phyloP scores from a whole-genome alignment of 768 basidiomycete species.

The Leccinum fibrillosum region DNA sequence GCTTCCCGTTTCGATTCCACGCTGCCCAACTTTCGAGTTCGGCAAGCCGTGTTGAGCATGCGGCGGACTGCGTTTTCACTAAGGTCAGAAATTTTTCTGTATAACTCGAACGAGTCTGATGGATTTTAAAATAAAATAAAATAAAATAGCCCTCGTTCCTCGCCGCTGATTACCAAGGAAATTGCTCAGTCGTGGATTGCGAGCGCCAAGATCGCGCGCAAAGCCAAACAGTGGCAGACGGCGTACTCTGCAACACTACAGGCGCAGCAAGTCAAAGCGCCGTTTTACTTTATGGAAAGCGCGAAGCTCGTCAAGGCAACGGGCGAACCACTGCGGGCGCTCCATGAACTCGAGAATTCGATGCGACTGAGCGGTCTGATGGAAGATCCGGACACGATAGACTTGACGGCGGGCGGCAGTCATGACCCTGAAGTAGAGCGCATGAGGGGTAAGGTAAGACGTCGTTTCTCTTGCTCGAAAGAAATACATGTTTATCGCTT shows the following conservation, averaged over 20 bases:
- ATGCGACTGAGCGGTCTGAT: conserved; percentile 53
- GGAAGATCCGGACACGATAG: conserved; percentile 46
- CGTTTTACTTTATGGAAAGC: conserved; percentile 84
- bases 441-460: conserved; percentile 68
- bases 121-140: background rate
- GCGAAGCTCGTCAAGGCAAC: conserved; percentile 79
- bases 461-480: background rate
- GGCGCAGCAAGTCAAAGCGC: conserved; percentile 67
- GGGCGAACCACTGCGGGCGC: conserved; percentile 79
- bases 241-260: conserved; percentile 96
- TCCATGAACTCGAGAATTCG: conserved; percentile 81
- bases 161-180: conserved; percentile 45
- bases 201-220: conserved; percentile 94
- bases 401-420: conserved; percentile 50
- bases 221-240: conserved; percentile 93
- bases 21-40: conserved; percentile 81
- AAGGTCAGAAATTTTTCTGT: conserved; percentile 42
- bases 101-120: conserved; percentile 10
- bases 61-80: conserved; percentile 79
- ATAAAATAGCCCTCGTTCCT: conserved; percentile 18
- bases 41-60: conserved; percentile 88
- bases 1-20: conserved; percentile 69
- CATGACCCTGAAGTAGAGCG: conserved; percentile 44
- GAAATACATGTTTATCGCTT: background rate
- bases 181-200: conserved; percentile 87